A percentile compares a stretch with the other conserved stretches of the same genome.
Evolutionary conservation across 75 land plant species (phyloP).

Genomic region (Cunninghamia lanceolata): DNA sequence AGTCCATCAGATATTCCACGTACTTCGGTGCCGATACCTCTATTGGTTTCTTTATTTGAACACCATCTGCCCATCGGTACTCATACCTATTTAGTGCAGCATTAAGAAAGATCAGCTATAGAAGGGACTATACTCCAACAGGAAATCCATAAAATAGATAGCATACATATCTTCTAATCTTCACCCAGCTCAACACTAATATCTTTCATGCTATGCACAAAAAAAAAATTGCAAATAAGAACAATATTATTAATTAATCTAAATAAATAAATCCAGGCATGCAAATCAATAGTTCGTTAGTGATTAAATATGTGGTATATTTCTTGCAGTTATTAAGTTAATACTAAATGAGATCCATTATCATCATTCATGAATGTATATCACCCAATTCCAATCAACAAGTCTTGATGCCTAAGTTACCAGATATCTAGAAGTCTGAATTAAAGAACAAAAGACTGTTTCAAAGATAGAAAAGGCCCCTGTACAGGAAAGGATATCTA

Average conservation of each 20-base stretch:
- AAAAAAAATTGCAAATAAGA: too few species aligned
- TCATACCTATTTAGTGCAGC: conserved; percentile 60
- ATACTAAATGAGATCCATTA: neutral
- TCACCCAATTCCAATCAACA: neutral
- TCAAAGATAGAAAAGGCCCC: neutral
- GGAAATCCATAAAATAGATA: too few species aligned
- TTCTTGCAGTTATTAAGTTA: neutral
- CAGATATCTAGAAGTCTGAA: neutral
- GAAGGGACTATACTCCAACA: too few species aligned
- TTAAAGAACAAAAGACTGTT: neutral
- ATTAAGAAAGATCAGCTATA: neutral
- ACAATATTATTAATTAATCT: neutral
- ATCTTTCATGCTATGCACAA: too few species aligned
- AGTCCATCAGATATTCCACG: conserved; percentile 92
- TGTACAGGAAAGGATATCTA: neutral
- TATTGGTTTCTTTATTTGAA: conserved; percentile 86
- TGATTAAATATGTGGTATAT: neutral
- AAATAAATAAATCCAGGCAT: neutral
- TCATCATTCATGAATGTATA: neutral
- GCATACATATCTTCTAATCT: neutral
- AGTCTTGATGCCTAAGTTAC: neutral
- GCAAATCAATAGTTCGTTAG: neutral
- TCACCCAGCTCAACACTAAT: neutral
- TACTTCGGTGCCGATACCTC: conserved; percentile 97
- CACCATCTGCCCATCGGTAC: conserved; percentile 98